Evolutionary conservation across 2,329 filamentous ascomycete genomes (phyloP), one percentile per base, ranked within the genome.

Genomic region (Pochonia chlamydosporia): DNA sequence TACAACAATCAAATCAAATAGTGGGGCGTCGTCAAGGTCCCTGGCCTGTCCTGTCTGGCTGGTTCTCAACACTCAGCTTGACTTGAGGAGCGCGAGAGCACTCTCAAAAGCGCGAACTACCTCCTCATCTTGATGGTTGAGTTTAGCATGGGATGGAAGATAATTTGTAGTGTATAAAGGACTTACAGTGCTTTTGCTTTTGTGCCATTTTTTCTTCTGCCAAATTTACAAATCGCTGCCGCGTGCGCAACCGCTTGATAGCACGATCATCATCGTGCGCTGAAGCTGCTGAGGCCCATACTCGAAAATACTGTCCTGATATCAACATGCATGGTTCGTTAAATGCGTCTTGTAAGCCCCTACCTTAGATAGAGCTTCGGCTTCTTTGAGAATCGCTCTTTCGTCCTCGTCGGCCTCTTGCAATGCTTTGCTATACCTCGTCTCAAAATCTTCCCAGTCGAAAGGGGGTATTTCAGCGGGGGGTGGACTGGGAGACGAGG

Each of bases 181-280:
- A 46, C 86, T 70, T 70, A 95, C 90, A 88, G 58, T 96, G 90
- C 51, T 84, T 75, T 59, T 90, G 85, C 62, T 86, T 93, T 55
- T 84, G 76, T 46, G 82, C 80, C 48, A 95, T 73, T 23, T 74
- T 78, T 33, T 80, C 72, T 62, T 96, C 91, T 0, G 85, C 81
- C 37, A 89, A 73, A 52, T 85, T 81, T 25, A 95, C 88, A 62
- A 85, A 87, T 51, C 81, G 75, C 62, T 85, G 82, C 52, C 90
- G 82, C 2, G 91, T 96, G 59, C 85, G 86, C 40, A 96, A 74
- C 47, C 90, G 82, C 65, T 92, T 92, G 52, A 81, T 75, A 21
- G 87, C 86, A 47, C 91, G 79, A 49, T 85, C 83, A 47, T 87
- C 82, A 63, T 96, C 91, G 51, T 88, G 82, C 10, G 74, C 69